Evolutionary conservation across 768 basidiomycete genomes (phyloP).

Genomic region (Mycena alexandri): DNA sequence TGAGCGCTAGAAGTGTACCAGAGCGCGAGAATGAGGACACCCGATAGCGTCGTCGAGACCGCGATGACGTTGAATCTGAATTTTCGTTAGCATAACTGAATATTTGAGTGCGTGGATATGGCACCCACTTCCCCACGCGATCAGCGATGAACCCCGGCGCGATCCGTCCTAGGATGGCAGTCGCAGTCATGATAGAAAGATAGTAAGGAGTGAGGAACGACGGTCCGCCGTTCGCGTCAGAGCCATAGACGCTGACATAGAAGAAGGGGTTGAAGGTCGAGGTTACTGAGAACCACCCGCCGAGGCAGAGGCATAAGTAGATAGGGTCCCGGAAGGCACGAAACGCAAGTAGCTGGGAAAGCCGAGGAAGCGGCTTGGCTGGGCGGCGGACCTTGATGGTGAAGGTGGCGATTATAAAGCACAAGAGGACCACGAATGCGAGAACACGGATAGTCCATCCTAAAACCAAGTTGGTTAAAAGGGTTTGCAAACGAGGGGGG

Average conservation of each 20-base stretch:
- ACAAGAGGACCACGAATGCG: conserved; percentile 42
- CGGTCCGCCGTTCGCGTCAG: conserved; percentile 32
- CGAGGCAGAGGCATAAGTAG: conserved; percentile 39
- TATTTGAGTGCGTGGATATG: not conserved
- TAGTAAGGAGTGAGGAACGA: conserved; percentile 41
- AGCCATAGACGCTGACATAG: conserved; percentile 42
- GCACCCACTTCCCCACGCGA: conserved; percentile 41
- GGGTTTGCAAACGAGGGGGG: too few species aligned
- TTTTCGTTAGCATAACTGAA: not conserved
- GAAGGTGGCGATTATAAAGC: conserved; percentile 38
- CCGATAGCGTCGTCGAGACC: conserved; percentile 32
- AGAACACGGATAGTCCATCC: conserved; percentile 47
- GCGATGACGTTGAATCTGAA: conserved; percentile 40
- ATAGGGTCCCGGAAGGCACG: conserved; percentile 40
- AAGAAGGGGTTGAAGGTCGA: conserved; percentile 44
- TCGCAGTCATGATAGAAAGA: conserved; percentile 43
- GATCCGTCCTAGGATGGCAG: conserved; percentile 44
- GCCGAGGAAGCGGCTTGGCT: conserved; percentile 38
- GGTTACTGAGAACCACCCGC: conserved; percentile 41
- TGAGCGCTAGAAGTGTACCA: conserved; percentile 41
- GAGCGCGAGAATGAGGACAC: conserved; percentile 41
- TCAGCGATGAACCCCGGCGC: conserved; percentile 41
- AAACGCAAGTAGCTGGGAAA: conserved; percentile 40
- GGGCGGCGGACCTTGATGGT: conserved; percentile 44
- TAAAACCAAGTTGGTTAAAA: too few species aligned